Base-by-base conservation (phyloP, 176 grass and related monocot genomes). In the Oryza glaberrima region DNA sequence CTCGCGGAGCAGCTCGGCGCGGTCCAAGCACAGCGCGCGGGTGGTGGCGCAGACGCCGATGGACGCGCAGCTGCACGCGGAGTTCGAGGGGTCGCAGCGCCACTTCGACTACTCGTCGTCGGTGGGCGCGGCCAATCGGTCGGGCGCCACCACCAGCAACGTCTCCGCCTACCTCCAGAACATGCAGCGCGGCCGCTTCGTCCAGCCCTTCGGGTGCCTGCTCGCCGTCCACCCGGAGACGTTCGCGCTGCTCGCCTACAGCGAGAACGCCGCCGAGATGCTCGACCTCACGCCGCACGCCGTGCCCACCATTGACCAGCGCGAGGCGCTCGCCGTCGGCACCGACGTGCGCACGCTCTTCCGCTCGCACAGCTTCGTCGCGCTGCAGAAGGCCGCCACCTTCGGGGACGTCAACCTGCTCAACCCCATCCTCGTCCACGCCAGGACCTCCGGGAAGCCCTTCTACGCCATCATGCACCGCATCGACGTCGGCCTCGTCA, bases 201-300 rank as follows among this genome's bases (percentile, higher is more conserved):
- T 98, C 83, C 96, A 98, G 84, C 91, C 91, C 30, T 95, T 98
- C 70, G 96, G 96, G 4, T 96, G 93, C 77, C 81, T 98, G 75
- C 91, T 98, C 65, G 91, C 96, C 69, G 71, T 98, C 54, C 87
- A 96, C 35, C 79, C 83, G 35, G 89, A 91, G 16, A 89, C 81
- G n/a, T 92, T 98, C 56, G 49, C 86, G 23, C 34, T 98, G 47
- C 76, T 98, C 28, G 93, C 96, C 4, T 98, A 92, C 83, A 98
- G 93, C 77, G 91, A 98, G 81, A 98, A 98, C 73, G 91, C 96
- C 69, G 83, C 93, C 26, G 93, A 96, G 96, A 98, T 98, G 93
- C 96, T 98, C 78, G 90, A 98, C 86, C 88, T 95, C 73, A 90
- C 88, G 44, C 93, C 93, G 4, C 96, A 98, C 77, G 96, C 96